Evolutionary conservation across 202 grass and related monocot genomes (phyloP).

Genomic region (Elaeis oleifera): DNA sequence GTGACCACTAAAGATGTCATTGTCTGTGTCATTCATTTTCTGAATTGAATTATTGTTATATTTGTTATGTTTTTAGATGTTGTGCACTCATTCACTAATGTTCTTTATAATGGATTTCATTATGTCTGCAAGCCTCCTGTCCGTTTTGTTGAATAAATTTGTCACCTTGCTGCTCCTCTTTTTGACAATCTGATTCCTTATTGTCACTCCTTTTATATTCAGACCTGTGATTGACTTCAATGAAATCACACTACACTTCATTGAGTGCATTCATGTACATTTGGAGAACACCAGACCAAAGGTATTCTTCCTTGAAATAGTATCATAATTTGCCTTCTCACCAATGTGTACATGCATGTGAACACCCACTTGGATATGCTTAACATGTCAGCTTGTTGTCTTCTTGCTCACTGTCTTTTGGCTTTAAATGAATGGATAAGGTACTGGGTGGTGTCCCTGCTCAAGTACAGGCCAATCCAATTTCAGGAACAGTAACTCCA

Average conservation of each 20-base stretch:
- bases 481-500: constrained; percentile 11
- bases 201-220: constrained; percentile 19
- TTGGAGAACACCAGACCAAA: constrained; percentile 51
- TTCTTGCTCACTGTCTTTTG: not conserved
- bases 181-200: not conserved
- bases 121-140: not conserved
- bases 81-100: too few relatives aligned
- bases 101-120: too few relatives aligned
- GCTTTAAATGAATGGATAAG: not conserved
- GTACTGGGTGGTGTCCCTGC: not conserved
- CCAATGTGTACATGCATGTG: too few relatives aligned
- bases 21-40: too few relatives aligned
- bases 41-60: too few relatives aligned
- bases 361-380: not conserved
- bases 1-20: too few relatives aligned
- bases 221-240: constrained; percentile 75
- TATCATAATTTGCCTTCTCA: constrained; percentile 12
- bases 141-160: not conserved
- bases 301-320: constrained; percentile 31
- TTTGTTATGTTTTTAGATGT: too few relatives aligned
- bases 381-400: not conserved
- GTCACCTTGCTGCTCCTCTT: not conserved
- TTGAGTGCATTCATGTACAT: constrained; percentile 81
- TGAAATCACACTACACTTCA: constrained; percentile 69
- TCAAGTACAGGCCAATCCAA: constrained; percentile 28